Evolutionary conservation across 208 protist species (phyloP), one percentile per base, ranked within the genome.

Genomic region (Acanthamoeba castellanii): DNA sequence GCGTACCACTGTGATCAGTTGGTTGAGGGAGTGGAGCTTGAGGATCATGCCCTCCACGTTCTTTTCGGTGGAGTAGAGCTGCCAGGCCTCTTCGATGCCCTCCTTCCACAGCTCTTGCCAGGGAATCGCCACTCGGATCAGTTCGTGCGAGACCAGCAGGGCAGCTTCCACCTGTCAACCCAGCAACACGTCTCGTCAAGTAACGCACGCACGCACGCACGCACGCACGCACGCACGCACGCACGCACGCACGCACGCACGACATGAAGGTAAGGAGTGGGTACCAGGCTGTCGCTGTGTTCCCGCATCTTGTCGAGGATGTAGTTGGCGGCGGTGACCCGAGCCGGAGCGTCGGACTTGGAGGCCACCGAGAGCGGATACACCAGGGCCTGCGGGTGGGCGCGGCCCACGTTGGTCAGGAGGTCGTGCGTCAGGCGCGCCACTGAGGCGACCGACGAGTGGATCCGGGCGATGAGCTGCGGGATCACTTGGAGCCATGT

Each of bases 401-500:
- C 96, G 93, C 98, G 98, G 34, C 99, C 99, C 95, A 99, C 98
- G 34, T 97, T 96, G 57, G 96, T 95, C 18, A 99, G 97, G 8
- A 99, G 96, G 34, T 98, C 95, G 90, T 99, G 98, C 42, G 99
- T 98, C 22, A 99, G 98, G 89, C 98, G 97, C 0, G 98, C 96
- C 37, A 99, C 98, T 11, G 96, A 94, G 0, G 95, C n/a, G 34
- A 98, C 95, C 47, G 96, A 97, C 30, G 98, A 98, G 95, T 99
- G 98, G 81, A 99, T 98, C 47, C 99, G 98, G 34, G 99, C 99
- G 95, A 99, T 99, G 47, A 99, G 98, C 95, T 98, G 94, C 37
- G 99, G 99, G 64, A 99, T 99, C n/a, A 99, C 99, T 95, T 99
- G 98, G 8, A 99, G 98, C 99, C 99, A 99, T 57, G 99, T 99